phyloP scores from a whole-genome alignment of 352 stramenopile species.

The Globisporangium lucens region DNA sequence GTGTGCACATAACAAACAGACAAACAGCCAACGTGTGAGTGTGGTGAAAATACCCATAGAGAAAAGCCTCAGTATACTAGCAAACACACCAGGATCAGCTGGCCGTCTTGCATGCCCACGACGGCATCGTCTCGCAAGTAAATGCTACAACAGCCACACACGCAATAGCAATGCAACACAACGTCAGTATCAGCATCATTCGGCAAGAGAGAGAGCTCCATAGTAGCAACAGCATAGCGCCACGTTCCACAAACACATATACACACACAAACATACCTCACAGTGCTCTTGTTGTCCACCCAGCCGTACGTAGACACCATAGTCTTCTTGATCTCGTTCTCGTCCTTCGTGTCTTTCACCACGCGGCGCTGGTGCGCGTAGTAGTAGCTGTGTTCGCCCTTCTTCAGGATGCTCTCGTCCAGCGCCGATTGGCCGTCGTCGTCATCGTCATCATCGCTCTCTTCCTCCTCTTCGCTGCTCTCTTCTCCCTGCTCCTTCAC shows the following conservation, averaged over 20 bases:
- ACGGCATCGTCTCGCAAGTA: conserved; percentile 67
- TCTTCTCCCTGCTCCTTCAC: conserved; percentile 15
- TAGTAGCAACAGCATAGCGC: not conserved
- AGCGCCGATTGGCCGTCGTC: conserved; percentile 34
- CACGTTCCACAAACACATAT: not conserved
- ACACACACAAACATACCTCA: conserved; percentile 32
- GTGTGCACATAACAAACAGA: not conserved
- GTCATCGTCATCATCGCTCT: conserved; percentile 3
- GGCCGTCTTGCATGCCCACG: conserved; percentile 47
- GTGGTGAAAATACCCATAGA: not conserved
- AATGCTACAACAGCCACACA: conserved; percentile 38
- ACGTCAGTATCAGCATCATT: not conserved
- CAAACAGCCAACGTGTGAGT: not conserved
- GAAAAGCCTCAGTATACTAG: not conserved
- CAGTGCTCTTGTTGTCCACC: conserved; percentile 65
- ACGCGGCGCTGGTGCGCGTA: conserved; percentile 60
- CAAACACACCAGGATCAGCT: conserved; percentile 57
- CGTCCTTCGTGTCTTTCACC: conserved; percentile 19
- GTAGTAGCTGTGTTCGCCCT: conserved; percentile 85
- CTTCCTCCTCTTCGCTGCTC: conserved; percentile 11
- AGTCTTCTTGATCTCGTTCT: conserved; percentile 34
- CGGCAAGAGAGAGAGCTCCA: not conserved
- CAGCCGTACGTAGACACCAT: conserved; percentile 77
- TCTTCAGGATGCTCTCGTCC: conserved; percentile 63
- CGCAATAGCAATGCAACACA: not conserved